Conservation (phyloP, 1,139 yeast genomes). For the Kodamaea suecica region DNA sequence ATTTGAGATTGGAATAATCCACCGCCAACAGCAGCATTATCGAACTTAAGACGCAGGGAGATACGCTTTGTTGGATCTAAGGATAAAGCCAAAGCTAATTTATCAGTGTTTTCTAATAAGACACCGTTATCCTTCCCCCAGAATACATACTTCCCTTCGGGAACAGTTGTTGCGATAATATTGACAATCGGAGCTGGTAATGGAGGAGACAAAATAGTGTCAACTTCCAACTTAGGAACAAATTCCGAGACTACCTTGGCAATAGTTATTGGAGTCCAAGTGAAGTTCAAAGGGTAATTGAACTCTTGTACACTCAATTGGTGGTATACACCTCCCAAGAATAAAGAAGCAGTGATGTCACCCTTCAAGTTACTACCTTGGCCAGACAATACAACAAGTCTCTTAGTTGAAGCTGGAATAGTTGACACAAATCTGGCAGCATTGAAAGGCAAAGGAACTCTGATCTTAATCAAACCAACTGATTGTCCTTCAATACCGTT, state of each 20-base stretch:
- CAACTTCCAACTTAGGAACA: slow-evolving; percentile 34
- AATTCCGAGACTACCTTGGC: slow-evolving; percentile 47
- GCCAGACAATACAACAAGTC: slow-evolving; percentile 56
- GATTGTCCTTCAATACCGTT: slow-evolving; percentile 28
- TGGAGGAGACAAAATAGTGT: slow-evolving; percentile 14
- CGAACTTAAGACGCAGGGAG: slow-evolving; percentile 61
- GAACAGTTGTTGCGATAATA: slow-evolving; percentile 42
- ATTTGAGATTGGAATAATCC: slow-evolving; percentile 83
- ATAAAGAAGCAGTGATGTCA: slow-evolving; percentile 73
- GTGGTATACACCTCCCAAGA: slow-evolving; percentile 47
- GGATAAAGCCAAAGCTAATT: slow-evolving; percentile 69
- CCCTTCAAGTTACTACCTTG: slow-evolving; percentile 45
- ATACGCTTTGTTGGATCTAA: slow-evolving; percentile 57
- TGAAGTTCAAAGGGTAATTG: slow-evolving; percentile 48
- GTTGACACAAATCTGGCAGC: slow-evolving; percentile 53
- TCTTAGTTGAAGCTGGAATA: slow-evolving; percentile 58
- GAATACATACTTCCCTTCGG: slow-evolving; percentile 52
- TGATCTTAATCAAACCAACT: slow-evolving; percentile 66
- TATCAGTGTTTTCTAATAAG: slow-evolving; percentile 56
- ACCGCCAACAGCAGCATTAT: slow-evolving; percentile 70
- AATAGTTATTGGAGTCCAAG: slow-evolving; percentile 58
- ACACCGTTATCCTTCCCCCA: slow-evolving; percentile 68
- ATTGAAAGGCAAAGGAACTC: slow-evolving; percentile 79
- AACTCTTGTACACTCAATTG: slow-evolving; percentile 47
- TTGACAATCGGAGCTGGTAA: slow-evolving; percentile 5